A percentile compares a stretch with the other conserved stretches of the same genome.
These are phyloP conservation scores for Xylaria cubensis DNA, from an alignment of 495 filamentous ascomycete species.

Conservation along the genomic window DNA sequence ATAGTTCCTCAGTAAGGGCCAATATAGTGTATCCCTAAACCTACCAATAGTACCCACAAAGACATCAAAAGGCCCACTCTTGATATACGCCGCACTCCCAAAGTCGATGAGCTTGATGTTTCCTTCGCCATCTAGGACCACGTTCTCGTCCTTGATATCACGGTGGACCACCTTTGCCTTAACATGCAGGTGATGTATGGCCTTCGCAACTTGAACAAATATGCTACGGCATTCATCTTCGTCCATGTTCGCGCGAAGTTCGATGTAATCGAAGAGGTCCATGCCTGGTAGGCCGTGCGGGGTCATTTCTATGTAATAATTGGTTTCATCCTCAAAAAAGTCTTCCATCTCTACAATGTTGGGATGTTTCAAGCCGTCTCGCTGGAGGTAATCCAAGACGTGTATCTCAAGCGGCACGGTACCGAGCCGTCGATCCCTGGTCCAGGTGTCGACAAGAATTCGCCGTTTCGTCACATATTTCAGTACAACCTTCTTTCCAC, in stretches of 20 bases:
- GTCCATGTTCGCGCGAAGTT: conserved; percentile 95
- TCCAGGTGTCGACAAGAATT: conserved; percentile 99
- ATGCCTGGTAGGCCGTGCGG: conserved; percentile 96
- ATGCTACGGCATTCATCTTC: conserved; percentile 93
- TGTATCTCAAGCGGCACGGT: conserved; percentile 98
- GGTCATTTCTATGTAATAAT: conserved; percentile 99
- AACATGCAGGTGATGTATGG: conserved; percentile 89
- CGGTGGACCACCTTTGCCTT: conserved; percentile 93
- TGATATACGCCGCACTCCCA: conserved; percentile 96
- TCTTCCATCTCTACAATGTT: conserved; percentile 99
- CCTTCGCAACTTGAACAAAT: conserved; percentile 88
- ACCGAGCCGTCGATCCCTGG: conserved; percentile 89
- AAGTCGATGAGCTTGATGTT: conserved; percentile 98
- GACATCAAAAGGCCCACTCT: conserved; percentile 97
- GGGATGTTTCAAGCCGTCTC: conserved; percentile 85
- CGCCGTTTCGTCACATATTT: conserved; percentile 98
- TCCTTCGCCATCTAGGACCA: conserved; percentile 93
- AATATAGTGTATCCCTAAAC: conserved; percentile 35
- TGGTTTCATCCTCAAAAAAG: conserved; percentile 97
- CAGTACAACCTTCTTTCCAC: conserved; percentile 82
- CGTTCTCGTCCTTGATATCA: conserved; percentile 99
- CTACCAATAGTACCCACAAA: conserved; percentile 98
- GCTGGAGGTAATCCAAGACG: conserved; percentile 90
- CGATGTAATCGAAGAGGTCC: conserved; percentile 99
- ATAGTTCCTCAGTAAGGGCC: neutral